Percentiles rank a stretch among this genome's conserved stretches.
phyloP scores from a whole-genome alignment of 75 land plant species.

The Pseudotsuga menziesii region DNA sequence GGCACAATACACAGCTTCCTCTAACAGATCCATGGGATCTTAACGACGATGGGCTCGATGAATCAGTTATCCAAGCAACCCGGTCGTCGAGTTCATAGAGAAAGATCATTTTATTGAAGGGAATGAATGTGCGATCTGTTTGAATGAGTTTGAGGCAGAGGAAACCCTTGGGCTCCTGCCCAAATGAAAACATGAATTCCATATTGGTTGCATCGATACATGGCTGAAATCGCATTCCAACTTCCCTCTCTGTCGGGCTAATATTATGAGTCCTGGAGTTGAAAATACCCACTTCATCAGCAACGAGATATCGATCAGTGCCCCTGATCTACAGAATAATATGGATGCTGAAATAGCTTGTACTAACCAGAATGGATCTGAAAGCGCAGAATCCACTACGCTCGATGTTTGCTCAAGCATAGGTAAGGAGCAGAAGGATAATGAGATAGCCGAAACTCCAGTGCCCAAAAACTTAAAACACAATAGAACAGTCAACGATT shows the following conservation, averaged over 20 bases:
- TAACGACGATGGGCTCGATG: conserved; percentile 16
- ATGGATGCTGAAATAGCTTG: not conserved
- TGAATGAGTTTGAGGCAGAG: conserved; percentile 20
- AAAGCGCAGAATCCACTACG: not conserved
- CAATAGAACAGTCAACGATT: no score
- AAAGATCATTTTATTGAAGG: not conserved
- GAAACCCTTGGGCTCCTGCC: conserved; percentile 20
- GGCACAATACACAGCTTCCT: not conserved
- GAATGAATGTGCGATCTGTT: conserved; percentile 20
- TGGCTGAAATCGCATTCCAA: conserved; percentile 19
- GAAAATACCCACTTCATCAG: not conserved
- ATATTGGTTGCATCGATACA: conserved; percentile 20
- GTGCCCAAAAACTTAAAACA: not conserved
- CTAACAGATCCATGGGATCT: not conserved
- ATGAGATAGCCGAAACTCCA: not conserved
- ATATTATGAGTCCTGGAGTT: no score
- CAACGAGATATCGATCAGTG: not conserved
- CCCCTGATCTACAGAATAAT: not conserved
- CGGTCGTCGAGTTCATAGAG: not conserved
- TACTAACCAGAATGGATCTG: not conserved
- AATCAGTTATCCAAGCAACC: conserved; percentile 14
- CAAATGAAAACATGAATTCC: conserved; percentile 24
- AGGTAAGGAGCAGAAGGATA: not conserved
- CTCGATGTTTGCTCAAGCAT: conserved; percentile 4
- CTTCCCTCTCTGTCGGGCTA: no score